Percentiles rank a stretch among this genome's conserved stretches.
Conservation (phyloP, 2,329 filamentous ascomycete genomes). For the Macrophomina pseudophaseolina region DNA sequence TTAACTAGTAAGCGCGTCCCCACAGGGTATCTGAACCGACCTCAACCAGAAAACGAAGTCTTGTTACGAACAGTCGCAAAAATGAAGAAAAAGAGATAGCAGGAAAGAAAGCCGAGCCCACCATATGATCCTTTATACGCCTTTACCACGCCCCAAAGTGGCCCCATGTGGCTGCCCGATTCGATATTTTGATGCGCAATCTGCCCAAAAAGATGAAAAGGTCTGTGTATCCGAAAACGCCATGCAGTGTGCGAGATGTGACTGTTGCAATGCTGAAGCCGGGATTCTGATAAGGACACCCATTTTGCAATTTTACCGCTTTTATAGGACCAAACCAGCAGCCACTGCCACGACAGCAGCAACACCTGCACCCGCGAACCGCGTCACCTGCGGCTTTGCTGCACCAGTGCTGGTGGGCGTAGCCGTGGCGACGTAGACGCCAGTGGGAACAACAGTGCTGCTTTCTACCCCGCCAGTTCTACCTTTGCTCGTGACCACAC, state of each 20-base stretch:
- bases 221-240: background rate
- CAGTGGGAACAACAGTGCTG: slow-evolving; percentile 26
- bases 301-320: background rate
- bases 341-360: slow-evolving; percentile 16
- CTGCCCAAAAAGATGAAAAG: background rate
- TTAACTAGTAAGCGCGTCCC: background rate
- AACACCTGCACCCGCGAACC: slow-evolving; percentile 11
- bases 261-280: background rate
- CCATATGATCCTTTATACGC: background rate
- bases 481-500: background rate
- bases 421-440: slow-evolving; percentile 29
- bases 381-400: background rate
- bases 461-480: slow-evolving; percentile 12
- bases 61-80: background rate
- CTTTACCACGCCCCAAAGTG: no score
- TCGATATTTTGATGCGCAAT: background rate
- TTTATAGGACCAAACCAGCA: slow-evolving; percentile 5
- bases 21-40: slow-evolving; percentile 9
- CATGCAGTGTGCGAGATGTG: background rate
- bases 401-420: slow-evolving; percentile 24
- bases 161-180: background rate
- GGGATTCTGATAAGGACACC: no score
- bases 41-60: background rate
- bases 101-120: background rate
- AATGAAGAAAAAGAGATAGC: background rate